phyloP scores from a whole-genome alignment of 106 monocot genomes.

The Platanthera guangdongensis region DNA sequence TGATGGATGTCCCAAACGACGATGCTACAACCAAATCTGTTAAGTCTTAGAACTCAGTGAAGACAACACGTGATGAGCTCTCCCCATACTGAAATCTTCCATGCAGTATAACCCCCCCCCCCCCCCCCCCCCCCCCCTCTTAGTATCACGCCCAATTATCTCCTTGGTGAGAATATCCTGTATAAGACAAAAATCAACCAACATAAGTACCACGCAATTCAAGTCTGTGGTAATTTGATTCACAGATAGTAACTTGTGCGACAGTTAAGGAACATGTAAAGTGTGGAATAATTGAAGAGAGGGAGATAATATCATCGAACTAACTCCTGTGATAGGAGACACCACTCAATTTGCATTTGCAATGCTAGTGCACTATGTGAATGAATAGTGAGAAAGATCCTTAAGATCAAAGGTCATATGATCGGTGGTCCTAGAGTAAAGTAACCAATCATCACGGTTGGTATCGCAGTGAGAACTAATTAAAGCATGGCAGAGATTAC shows the following conservation, averaged over 20 bases:
- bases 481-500: neutral
- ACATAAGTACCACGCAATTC: neutral
- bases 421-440: neutral
- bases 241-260: neutral
- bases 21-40: neutral
- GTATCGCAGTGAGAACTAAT: neutral
- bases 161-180: neutral
- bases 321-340: neutral
- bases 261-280: neutral
- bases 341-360: neutral
- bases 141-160: constrained; percentile 1
- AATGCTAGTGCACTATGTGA: neutral
- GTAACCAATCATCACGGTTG: neutral
- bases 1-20: neutral
- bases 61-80: neutral
- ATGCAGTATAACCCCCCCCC: neutral
- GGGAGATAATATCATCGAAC: neutral
- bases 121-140: neutral
- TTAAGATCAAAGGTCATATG: neutral
- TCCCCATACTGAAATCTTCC: neutral
- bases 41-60: neutral
- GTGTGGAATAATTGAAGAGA: neutral
- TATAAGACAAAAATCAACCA: neutral
- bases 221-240: neutral
- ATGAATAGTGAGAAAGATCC: neutral